Evolutionary conservation across 805 yeast genomes (phyloP).

Genomic region (Groenewaldozyma tartarivorans): DNA sequence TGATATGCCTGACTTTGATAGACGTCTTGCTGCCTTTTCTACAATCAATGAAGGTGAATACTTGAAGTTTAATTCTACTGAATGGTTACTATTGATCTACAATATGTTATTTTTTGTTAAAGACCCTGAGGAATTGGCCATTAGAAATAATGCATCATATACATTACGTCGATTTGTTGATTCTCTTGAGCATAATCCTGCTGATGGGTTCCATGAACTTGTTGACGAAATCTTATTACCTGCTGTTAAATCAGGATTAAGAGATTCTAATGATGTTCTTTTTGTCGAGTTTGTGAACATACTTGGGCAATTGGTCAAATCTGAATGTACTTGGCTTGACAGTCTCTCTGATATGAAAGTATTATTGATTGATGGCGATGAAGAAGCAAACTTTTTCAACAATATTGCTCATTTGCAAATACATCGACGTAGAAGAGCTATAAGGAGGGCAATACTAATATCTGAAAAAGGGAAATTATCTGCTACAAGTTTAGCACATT

Average conservation of each 20-base stretch:
- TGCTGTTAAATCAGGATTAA: constrained; percentile 53
- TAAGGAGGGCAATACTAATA: constrained; percentile 49
- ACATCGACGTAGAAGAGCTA: constrained; percentile 78
- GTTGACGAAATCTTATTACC: constrained; percentile 55
- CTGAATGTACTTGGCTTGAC: constrained; percentile 29
- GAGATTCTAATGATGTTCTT: constrained; percentile 48
- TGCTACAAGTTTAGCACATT: constrained; percentile 60
- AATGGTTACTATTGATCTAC: constrained; percentile 76
- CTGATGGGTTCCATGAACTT: constrained; percentile 28
- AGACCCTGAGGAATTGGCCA: constrained; percentile 69
- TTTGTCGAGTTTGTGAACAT: constrained; percentile 65
- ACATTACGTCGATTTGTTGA: constrained; percentile 59
- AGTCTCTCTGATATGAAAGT: constrained; percentile 60
- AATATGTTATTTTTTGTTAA: constrained; percentile 60
- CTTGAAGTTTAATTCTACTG: constrained; percentile 34
- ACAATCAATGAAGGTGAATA: constrained; percentile 50
- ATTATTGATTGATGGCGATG: constrained; percentile 56
- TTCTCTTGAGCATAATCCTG: constrained; percentile 21
- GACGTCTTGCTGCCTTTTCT: constrained; percentile 59
- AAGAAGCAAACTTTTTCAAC: constrained; percentile 70
- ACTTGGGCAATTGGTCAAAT: constrained; percentile 50
- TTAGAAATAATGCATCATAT: constrained; percentile 68
- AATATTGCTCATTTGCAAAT: constrained; percentile 77
- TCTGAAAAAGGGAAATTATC: constrained; percentile 34
- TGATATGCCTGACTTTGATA: constrained; percentile 71